Evolutionary conservation across 495 filamentous ascomycete species (phyloP), one percentile per base, ranked within the genome.

Genomic region (Aspergillus ellipticus): DNA sequence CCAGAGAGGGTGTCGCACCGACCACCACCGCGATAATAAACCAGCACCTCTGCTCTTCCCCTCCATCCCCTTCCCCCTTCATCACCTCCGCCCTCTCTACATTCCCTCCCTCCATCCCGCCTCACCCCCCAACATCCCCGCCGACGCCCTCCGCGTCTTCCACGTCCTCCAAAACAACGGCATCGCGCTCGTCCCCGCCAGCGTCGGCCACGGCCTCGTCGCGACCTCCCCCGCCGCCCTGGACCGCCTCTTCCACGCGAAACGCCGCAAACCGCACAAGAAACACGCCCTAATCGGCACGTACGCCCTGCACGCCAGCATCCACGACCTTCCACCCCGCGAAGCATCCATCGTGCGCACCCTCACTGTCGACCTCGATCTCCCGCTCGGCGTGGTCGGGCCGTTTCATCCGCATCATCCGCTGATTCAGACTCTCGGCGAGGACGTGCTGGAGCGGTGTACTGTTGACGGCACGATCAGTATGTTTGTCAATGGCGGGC

Each of bases 401-500:
- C 59, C 66, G 10, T 69, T 59, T 42, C 50, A 26, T 4, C 5
- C 22, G 5, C 45, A 61, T 2, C 62, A 69, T 49, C 62, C 64
- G 0, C 43, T 65, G 0, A 58, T 65, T 0, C 35, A 51, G 13
- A 57, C 51, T 10, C 21, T 63, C 0, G 51, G 50, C 0, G 28
- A 1, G 37, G 35, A 39, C 4, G 31, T 15, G 31, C 52, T 16
- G 26, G 63, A n/a, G 13, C 39, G 35, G 13, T 39, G 35, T 39
- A 39, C 35, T 1, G 11, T 15, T 5, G 35, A 39, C 35, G 35
- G 35, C 2, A 39, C 35, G 10, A 13, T 39, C 4, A 15, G 65
- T 17, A 68, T 70, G 59, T 52, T 70, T 16, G 56, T 68, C 6
- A 70, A 66, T 37, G 66, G 61, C 17, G 66, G 66, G 4, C 21